Percentiles rank a stretch among this genome's conserved stretches.
These are phyloP conservation scores for Aspergillus sp. DNA, from an alignment of 2,329 filamentous ascomycete species.

Conservation along the genomic window DNA sequence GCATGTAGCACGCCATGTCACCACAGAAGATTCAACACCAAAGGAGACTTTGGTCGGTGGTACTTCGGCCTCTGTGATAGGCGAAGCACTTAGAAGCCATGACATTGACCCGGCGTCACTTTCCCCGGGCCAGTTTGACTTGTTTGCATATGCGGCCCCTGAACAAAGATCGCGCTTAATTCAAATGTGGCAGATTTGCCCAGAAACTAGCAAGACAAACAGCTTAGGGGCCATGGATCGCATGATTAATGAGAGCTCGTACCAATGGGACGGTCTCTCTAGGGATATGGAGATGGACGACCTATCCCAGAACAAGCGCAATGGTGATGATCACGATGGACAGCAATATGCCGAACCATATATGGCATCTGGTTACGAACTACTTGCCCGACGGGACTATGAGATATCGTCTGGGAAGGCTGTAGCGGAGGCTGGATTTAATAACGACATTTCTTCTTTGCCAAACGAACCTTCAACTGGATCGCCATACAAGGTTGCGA, in stretches of 20 bases:
- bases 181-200: slow-evolving; percentile 80
- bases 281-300: slow-evolving; percentile 41
- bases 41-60: slow-evolving; percentile 17
- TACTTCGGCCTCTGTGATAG: slow-evolving; percentile 27
- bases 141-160: slow-evolving; percentile 71
- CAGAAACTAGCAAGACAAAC: slow-evolving; percentile 27
- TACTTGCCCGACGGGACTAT: slow-evolving; percentile 61
- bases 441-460: background rate
- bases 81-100: slow-evolving; percentile 58
- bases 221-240: slow-evolving; percentile 3
- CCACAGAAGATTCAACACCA: slow-evolving; percentile 25
- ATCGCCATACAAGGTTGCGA: slow-evolving; percentile 29
- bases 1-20: slow-evolving; percentile 51
- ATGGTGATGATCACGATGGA: slow-evolving; percentile 12
- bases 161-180: slow-evolving; percentile 70
- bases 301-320: slow-evolving; percentile 12
- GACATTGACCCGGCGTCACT: slow-evolving; percentile 67
- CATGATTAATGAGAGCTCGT: too few species aligned
- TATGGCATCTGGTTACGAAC: slow-evolving; percentile 76
- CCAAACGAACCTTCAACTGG: slow-evolving; percentile 25
- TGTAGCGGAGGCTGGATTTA: too few species aligned
- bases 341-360: slow-evolving; percentile 67
- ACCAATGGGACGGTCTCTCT: too few species aligned
- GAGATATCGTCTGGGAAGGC: slow-evolving; percentile 30
- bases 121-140: slow-evolving; percentile 68